A percentile compares a stretch with the other conserved stretches of the same genome.
Evolutionary conservation across 208 protist genomes (phyloP).

Genomic region (Trypanosoma grayi): DNA sequence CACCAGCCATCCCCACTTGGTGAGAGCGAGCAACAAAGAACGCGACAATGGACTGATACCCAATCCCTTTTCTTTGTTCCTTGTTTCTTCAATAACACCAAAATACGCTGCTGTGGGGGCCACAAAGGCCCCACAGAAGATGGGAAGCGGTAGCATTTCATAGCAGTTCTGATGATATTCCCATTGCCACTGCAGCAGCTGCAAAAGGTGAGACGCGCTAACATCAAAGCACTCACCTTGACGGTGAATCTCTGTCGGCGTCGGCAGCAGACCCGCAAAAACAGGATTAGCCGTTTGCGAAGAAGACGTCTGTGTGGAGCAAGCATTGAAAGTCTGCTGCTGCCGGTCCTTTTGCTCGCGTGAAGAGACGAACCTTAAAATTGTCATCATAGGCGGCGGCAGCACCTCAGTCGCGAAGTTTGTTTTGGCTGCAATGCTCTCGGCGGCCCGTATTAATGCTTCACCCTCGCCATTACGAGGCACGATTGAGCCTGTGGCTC

Average conservation of each 20-base stretch:
- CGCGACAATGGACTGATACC: slow-evolving; percentile 56
- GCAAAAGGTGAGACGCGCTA: slow-evolving; percentile 53
- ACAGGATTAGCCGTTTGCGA: slow-evolving; percentile 8
- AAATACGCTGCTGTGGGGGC: slow-evolving; percentile 27
- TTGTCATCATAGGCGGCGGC: slow-evolving; percentile 15
- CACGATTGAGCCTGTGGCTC: not conserved
- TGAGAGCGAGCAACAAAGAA: slow-evolving; percentile 44
- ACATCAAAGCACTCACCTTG: slow-evolving; percentile 44
- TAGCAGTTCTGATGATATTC: slow-evolving; percentile 71
- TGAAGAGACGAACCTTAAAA: slow-evolving; percentile 14
- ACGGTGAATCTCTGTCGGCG: slow-evolving; percentile 49
- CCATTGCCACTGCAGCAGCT: slow-evolving; percentile 78
- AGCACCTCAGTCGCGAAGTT: slow-evolving; percentile 1
- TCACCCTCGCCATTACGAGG: not conserved
- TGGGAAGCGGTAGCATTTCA: slow-evolving; percentile 40
- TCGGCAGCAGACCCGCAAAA: slow-evolving; percentile 47
- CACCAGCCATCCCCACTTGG: slow-evolving; percentile 58
- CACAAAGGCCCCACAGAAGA: slow-evolving; percentile 38
- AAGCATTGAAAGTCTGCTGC: slow-evolving; percentile 13
- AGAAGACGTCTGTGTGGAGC: not conserved
- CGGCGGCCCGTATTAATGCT: slow-evolving; percentile 11
- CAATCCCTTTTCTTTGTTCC: not conserved
- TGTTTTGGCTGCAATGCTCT: not conserved
- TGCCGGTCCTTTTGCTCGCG: slow-evolving; percentile 14
- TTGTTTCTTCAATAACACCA: not conserved